phyloP scores from a whole-genome alignment of 23 red algal genomes.

The Gracilaria gracilis region DNA sequence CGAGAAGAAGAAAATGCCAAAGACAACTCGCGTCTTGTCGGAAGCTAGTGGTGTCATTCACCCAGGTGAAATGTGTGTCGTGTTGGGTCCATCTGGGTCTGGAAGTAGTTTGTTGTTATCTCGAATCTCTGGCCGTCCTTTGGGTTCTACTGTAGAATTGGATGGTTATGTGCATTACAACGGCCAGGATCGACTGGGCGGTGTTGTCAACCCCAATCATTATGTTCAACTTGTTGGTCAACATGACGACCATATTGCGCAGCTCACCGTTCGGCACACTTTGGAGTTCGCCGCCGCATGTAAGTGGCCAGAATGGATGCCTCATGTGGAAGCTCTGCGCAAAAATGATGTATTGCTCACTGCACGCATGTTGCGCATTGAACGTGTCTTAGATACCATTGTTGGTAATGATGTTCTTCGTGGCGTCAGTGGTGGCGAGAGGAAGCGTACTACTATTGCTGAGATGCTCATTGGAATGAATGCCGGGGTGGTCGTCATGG shows the following conservation, averaged over 20 bases:
- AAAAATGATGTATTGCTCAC: conserved; percentile 67
- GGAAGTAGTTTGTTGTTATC: conserved; percentile 80
- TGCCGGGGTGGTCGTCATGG: conserved; percentile 72
- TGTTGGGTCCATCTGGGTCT: conserved; percentile 85
- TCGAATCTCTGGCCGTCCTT: conserved; percentile 52
- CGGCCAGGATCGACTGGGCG: conserved; percentile 20
- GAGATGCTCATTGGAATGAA: conserved; percentile 81
- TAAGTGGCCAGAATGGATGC: conserved; percentile 81
- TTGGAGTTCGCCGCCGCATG: conserved; percentile 85
- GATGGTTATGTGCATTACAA: conserved; percentile 85
- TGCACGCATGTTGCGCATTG: conserved; percentile 74
- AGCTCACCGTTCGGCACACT: conserved; percentile 86
- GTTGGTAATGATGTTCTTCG: conserved; percentile 84
- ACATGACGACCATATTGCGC: conserved; percentile 81
- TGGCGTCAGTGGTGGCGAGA: conserved; percentile 93
- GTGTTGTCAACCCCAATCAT: conserved; percentile 60
- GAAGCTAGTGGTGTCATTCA: not conserved
- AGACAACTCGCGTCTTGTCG: conserved; percentile 1
- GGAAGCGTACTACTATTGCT: conserved; percentile 94
- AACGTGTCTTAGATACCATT: conserved; percentile 75
- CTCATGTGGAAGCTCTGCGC: conserved; percentile 79
- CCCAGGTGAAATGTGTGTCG: conserved; percentile 86
- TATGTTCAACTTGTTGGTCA: conserved; percentile 77
- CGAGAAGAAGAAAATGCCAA: not conserved
- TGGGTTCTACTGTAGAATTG: conserved; percentile 29